phyloP scores from a whole-genome alignment of 345 rosid species.

The Acer yangbiense region DNA sequence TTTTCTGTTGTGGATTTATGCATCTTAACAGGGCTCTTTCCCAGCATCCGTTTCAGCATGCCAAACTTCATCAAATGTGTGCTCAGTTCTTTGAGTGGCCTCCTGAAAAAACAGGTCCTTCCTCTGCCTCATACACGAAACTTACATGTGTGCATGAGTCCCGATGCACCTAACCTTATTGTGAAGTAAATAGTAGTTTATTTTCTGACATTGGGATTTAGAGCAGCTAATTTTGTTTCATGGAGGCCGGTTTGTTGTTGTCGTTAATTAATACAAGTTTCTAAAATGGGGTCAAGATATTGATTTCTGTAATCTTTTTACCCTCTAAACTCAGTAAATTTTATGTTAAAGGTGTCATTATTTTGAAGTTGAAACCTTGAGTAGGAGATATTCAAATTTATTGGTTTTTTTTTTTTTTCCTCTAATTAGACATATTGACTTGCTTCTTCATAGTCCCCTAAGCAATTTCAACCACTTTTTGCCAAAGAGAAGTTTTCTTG shows the following conservation, averaged over 20 bases:
- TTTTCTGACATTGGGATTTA: not conserved
- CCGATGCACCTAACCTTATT: not conserved
- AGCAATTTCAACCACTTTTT: not conserved
- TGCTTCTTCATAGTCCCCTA: not conserved
- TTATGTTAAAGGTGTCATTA: not conserved
- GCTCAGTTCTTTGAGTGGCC: constrained; percentile 78
- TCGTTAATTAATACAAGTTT: not conserved
- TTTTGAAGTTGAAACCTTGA: not conserved
- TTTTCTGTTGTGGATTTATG: not conserved
- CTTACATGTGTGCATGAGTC: not conserved
- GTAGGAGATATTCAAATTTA: constrained; percentile 1
- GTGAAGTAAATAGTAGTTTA: not conserved
- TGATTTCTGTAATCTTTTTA: not conserved
- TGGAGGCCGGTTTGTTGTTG: not conserved
- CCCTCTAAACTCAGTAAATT: not conserved
- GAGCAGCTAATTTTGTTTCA: not conserved
- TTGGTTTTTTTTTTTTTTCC: not conserved
- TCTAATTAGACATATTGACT: not conserved
- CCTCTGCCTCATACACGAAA: not conserved
- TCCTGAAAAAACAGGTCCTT: constrained; percentile 79
- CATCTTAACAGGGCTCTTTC: constrained; percentile 53
- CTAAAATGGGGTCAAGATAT: not conserved
- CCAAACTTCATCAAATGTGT: constrained; percentile 62
- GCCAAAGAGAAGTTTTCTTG: not conserved
- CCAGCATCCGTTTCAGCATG: constrained; percentile 56